These are phyloP conservation scores for Calocybe gambosa DNA, from an alignment of 1,284 basidiomycete species.

Conservation along the genomic window DNA sequence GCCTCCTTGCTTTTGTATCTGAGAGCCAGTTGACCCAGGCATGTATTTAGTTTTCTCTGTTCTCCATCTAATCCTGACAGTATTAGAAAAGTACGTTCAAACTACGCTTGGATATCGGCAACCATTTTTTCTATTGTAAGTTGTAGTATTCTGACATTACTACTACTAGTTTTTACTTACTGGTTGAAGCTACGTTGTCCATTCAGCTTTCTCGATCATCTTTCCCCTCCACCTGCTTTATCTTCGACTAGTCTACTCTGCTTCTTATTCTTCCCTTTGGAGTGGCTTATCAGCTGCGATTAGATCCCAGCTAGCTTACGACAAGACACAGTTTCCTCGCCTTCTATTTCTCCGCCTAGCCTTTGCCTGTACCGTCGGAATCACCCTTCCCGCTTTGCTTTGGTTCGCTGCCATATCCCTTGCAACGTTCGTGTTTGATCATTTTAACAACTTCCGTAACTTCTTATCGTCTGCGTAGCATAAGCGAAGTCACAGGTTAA, in stretches of 20 bases:
- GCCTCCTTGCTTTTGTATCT: conserved; percentile 56
- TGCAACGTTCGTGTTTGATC: conserved; percentile 52
- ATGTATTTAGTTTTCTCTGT: not conserved
- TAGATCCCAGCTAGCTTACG: conserved; percentile 43
- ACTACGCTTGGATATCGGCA: conserved; percentile 62
- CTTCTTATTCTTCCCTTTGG: conserved; percentile 40
- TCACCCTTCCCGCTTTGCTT: conserved; percentile 57
- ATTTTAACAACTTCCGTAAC: conserved; percentile 8
- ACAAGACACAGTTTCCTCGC: conserved; percentile 35
- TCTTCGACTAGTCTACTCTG: conserved; percentile 41
- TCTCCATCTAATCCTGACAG: not conserved
- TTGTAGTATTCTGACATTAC: no score
- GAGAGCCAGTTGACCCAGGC: conserved; percentile 74
- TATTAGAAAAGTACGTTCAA: conserved; percentile 54
- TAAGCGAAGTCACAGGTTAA: conserved; percentile 68
- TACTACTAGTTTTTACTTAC: no score
- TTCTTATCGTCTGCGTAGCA: conserved; percentile 31
- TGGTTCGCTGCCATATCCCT: conserved; percentile 71
- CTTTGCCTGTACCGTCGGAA: conserved; percentile 47
- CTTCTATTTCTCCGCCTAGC: conserved; percentile 38
- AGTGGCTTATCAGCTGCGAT: conserved; percentile 47
- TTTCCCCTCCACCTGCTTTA: conserved; percentile 71
- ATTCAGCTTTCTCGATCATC: conserved; percentile 61
- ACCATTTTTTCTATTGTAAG: conserved; percentile 75
- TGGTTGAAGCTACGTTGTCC: conserved; percentile 67